A percentile compares a stretch with the other conserved stretches of the same genome.
phyloP scores from a whole-genome alignment of 2,329 filamentous ascomycete genomes.

The Sarocladium kiliense region DNA sequence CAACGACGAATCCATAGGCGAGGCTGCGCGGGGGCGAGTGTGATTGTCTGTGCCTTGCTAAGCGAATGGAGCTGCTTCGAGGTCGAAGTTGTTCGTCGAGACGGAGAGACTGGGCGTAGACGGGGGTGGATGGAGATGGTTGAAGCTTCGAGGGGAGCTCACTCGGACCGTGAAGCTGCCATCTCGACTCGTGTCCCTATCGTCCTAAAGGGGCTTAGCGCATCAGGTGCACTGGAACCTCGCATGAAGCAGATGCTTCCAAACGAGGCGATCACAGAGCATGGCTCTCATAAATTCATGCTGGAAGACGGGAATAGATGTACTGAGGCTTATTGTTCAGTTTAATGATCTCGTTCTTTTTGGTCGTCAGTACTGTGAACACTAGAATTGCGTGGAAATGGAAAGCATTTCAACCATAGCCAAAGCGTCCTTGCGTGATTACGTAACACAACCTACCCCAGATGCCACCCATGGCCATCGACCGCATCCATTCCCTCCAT shows the following conservation, averaged over 20 bases:
- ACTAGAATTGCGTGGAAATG: too few species aligned
- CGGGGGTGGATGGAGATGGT: not conserved
- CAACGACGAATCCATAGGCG: constrained; percentile 73
- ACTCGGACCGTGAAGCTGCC: constrained; percentile 1
- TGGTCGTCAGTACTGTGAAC: too few species aligned
- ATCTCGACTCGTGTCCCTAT: constrained; percentile 5
- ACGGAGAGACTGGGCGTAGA: not conserved
- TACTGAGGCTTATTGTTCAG: too few species aligned
- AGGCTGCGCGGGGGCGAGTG: constrained; percentile 10
- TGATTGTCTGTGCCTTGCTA: not conserved
- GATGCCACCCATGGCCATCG: not conserved
- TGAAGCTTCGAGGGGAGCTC: not conserved
- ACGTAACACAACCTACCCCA: not conserved
- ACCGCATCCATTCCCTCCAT: not conserved
- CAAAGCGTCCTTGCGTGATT: not conserved
- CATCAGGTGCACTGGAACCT: not conserved
- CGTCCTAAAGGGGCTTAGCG: constrained; percentile 3
- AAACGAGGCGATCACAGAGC: too few species aligned
- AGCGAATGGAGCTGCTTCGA: not conserved
- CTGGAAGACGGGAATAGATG: too few species aligned
- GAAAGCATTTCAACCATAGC: too few species aligned
- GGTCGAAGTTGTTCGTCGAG: not conserved
- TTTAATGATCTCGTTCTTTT: too few species aligned
- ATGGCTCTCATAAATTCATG: too few species aligned
- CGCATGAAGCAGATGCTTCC: not conserved